These are phyloP conservation scores for Suillus decipiens DNA, from an alignment of 768 basidiomycete genomes.

Conservation along the genomic window DNA sequence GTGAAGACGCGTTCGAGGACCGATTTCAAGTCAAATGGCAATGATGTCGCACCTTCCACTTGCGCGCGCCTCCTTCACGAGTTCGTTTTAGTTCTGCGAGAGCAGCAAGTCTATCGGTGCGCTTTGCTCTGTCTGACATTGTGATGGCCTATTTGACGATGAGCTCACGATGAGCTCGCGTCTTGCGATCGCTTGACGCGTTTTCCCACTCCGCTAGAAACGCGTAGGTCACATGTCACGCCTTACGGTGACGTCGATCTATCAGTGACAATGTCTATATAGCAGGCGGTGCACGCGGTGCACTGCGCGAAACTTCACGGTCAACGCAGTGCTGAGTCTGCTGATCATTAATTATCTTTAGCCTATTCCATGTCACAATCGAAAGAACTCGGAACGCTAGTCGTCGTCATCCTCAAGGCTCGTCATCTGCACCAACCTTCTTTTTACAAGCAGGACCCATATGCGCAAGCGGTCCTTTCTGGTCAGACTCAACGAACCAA, in stretches of 20 bases:
- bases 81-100: slow-evolving; percentile 57
- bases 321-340: neutral
- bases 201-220: slow-evolving; percentile 25
- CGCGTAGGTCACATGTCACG: slow-evolving; percentile 6
- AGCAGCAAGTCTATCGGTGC: slow-evolving; percentile 41
- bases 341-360: slow-evolving; percentile 6
- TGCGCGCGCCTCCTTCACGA: slow-evolving; percentile 58
- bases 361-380: slow-evolving; percentile 28
- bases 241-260: neutral
- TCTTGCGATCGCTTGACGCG: slow-evolving; percentile 4
- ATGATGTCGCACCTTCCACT: slow-evolving; percentile 52
- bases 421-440: slow-evolving; percentile 81
- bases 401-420: slow-evolving; percentile 85
- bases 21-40: slow-evolving; percentile 6
- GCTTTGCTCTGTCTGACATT: slow-evolving; percentile 29
- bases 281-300: neutral
- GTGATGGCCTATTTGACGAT: slow-evolving; percentile 8
- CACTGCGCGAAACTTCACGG: neutral
- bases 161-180: slow-evolving; percentile 20
- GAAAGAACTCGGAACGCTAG: slow-evolving; percentile 74
- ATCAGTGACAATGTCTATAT: neutral
- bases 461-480: slow-evolving; percentile 61
- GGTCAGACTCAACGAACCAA: slow-evolving; percentile 68
- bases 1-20: slow-evolving; percentile 26
- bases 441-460: slow-evolving; percentile 92